These are phyloP conservation scores for Lonicera japonica DNA, from an alignment of 129 eudicot genomes.

Conservation along the genomic window DNA sequence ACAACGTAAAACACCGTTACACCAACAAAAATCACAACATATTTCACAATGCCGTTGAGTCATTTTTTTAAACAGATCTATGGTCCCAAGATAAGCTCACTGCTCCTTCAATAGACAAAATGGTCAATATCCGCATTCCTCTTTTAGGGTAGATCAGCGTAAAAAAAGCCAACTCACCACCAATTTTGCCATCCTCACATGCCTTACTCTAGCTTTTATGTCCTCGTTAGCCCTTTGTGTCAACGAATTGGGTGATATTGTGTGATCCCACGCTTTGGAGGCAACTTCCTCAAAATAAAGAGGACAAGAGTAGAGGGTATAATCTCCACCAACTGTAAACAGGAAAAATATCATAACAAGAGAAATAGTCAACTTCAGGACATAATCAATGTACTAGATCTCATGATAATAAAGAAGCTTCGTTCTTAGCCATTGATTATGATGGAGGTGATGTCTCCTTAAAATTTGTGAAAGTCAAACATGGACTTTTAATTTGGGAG, in stretches of 20 bases:
- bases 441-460: too few species aligned
- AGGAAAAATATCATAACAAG: not conserved
- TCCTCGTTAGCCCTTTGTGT: conserved; percentile 4
- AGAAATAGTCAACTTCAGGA: too few species aligned
- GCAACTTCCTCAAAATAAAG: conserved; percentile 82
- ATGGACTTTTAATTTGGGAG: too few species aligned
- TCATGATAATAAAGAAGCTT: too few species aligned
- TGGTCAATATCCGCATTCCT: not conserved
- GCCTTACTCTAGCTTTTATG: not conserved
- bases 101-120: too few species aligned
- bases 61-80: not conserved
- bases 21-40: conserved; percentile 1
- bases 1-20: not conserved
- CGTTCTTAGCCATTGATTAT: too few species aligned
- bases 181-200: not conserved
- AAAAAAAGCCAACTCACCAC: not conserved
- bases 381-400: too few species aligned
- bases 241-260: conserved; percentile 77
- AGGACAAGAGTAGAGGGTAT: conserved; percentile 79
- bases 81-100: not conserved
- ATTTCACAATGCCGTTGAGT: not conserved
- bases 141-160: not conserved
- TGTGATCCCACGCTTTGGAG: conserved; percentile 66
- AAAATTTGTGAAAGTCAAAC: too few species aligned
- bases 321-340: conserved; percentile 71